Conservation (phyloP, 2,329 filamentous ascomycete genomes). For the Pseudogymnoascus sp. region DNA sequence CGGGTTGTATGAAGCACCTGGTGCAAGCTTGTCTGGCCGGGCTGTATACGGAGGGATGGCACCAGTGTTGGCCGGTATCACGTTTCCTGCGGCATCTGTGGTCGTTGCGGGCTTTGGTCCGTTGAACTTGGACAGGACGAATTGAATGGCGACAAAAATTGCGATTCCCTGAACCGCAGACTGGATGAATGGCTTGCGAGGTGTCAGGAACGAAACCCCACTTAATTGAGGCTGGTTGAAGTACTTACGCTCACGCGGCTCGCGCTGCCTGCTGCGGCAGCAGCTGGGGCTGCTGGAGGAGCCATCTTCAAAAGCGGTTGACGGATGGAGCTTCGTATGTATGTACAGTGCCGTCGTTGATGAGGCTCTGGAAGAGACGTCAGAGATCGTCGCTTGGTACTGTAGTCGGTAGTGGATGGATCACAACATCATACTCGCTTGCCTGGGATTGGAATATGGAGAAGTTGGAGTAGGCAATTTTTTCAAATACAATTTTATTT, state of each 20-base stretch:
- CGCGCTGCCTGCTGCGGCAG: slow-evolving; percentile 21
- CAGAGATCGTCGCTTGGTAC: neutral
- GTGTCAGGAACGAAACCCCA: slow-evolving; percentile 12
- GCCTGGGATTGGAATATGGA: neutral
- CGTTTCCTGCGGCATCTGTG: slow-evolving; percentile 44
- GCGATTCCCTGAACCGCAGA: slow-evolving; percentile 42
- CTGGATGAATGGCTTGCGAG: slow-evolving; percentile 24
- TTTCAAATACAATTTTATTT: neutral
- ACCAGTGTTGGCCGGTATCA: slow-evolving; percentile 44
- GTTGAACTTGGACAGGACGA: slow-evolving; percentile 46
- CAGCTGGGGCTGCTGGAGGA: slow-evolving; percentile 24
- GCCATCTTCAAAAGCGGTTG: slow-evolving; percentile 23
- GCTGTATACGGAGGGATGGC: slow-evolving; percentile 56
- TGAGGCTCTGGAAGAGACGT: neutral
- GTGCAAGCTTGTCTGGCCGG: slow-evolving; percentile 51
- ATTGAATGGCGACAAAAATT: slow-evolving; percentile 50
- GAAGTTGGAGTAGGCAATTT: neutral
- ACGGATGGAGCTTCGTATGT: slow-evolving; percentile 2
- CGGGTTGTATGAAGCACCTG: slow-evolving; percentile 53
- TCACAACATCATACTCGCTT: slow-evolving; percentile 5
- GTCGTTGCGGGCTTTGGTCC: slow-evolving; percentile 39
- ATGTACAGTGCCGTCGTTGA: neutral
- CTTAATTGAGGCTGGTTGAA: neutral
- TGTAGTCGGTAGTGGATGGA: neutral
- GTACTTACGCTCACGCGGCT: slow-evolving; percentile 25